Base-by-base conservation (phyloP, 148 eudicot species). In the Chenopodium formosanum region DNA sequence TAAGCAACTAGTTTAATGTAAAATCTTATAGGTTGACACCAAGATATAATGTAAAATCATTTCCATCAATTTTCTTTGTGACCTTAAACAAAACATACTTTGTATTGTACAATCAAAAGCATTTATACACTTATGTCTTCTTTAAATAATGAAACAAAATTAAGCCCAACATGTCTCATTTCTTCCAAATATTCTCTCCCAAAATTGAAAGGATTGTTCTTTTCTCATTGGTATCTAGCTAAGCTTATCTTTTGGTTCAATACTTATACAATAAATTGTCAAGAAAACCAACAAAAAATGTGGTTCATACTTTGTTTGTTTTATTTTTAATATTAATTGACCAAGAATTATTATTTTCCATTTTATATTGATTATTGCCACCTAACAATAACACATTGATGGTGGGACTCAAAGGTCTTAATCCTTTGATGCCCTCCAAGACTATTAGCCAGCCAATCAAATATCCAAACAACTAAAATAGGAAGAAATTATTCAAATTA, bases 241-340 rank as follows among this genome's bases (percentile, higher is more conserved):
- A 73, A n/a, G 29, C 60, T 73, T 37, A n/a, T 47, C 76, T n/a
- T 50, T 73, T 73, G 32, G 25, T 73, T 47, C 58, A 73, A n/a
- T 23, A 44, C 11, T 11, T 4, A 37, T 5, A 73, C 76, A 73
- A 46, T 14, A 23, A 73, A 73, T 73, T 73, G 32, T n/a, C 32
- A 46, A 73, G 31, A 73, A 73, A 47, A 46, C 50, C 76, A 73
- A 73, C 76, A 70, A 47, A 73, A 73, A 46, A 2, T 73, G 60
- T 73, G 31, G 56, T 46, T 48, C 58, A 47, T 73, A 73, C 48
- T 58, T 50, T 37, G 44, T 50, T 50, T 48, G 8, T 73, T 9
- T 47, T 47, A 2, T 46, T 3, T n/a, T 23, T 64, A 4, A 23
- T 64, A 73, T 47, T 47, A 27, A 73, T 47, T 73, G 58, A 73